Evolutionary conservation across 805 yeast species (phyloP), one percentile per base, ranked within the genome.

Genomic region (Ogataea glucozyma): DNA sequence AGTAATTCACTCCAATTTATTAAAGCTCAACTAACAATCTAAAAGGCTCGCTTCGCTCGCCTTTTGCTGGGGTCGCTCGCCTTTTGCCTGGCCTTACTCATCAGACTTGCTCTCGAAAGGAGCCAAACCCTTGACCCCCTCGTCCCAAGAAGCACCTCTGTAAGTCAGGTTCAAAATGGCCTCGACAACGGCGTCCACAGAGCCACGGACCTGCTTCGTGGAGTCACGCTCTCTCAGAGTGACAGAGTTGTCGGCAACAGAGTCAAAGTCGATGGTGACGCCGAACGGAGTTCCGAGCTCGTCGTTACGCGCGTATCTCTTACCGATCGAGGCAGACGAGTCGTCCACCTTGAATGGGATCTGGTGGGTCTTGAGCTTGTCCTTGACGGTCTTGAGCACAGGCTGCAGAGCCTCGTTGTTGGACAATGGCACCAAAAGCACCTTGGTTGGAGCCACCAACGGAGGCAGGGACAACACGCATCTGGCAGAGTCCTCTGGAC

Each of bases 281-380:
- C 99, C 99, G 65, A 93, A 93, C 57, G 99, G 99, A 41, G 98
- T 93, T 69, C 99, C 99, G 62, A 91, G 78, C 73, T 91, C 99
- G 69, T 91, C 99, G 67, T 91, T 91, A 74, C 99, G 87, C 51
- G 99, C 89, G 61, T 91, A 91, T 72, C 99, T 85, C 74, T 90
- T 88, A 72, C 99, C 99, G 59, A 91, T 93, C 23, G 98, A 87
- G 16, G 96, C 97, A 54, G 95, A 86, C 8, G 97, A 88, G 67
- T 91, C 98, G 66, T 93, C 99, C 46, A 91, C 83, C 77, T 90
- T 91, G 77, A 90, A 88, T 54, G 97, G 91, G 57, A 93, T 82
- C 66, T 89, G 91, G 49, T 79, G 81, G 51, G 73, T 70, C 69
- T 93, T 88, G 64, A 93, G 79, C 48, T 71, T 71, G 46, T 78